A percentile compares a stretch with the other conserved stretches of the same genome.
Conservation (phyloP, 352 stramenopile species). For the Globisporangium okanoganense region DNA sequence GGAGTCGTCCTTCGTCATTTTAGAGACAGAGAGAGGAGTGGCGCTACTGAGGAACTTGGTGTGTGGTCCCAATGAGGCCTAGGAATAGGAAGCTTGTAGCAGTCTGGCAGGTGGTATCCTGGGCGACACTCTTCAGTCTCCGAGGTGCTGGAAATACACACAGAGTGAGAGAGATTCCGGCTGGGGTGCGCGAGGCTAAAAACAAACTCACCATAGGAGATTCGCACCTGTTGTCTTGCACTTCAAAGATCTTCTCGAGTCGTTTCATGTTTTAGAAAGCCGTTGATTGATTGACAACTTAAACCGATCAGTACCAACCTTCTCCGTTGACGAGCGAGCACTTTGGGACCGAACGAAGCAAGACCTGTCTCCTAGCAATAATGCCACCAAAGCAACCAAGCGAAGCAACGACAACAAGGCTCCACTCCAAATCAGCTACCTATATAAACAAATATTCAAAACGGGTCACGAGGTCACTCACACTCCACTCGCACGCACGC, state of each 20-base stretch:
- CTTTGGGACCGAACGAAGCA: background rate
- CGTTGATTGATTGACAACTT: background rate
- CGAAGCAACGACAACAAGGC: background rate
- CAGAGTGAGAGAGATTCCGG: background rate
- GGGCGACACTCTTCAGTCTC: background rate
- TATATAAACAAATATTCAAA: slow-evolving; percentile 51
- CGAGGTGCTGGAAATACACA: background rate
- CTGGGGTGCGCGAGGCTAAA: background rate
- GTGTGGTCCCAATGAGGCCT: background rate
- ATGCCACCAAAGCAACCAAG: background rate
- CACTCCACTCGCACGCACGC: background rate
- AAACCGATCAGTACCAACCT: too few species aligned
- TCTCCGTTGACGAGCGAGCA: background rate
- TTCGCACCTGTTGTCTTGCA: background rate
- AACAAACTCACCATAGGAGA: background rate
- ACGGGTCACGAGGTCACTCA: slow-evolving; percentile 21
- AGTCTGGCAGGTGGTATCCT: background rate
- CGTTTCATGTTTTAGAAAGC: background rate
- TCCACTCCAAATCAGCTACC: slow-evolving; percentile 15
- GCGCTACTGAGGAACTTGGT: background rate
- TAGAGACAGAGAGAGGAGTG: background rate
- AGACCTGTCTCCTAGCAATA: background rate
- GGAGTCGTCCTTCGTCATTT: background rate
- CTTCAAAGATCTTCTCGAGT: background rate
- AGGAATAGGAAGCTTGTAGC: background rate